phyloP scores from a whole-genome alignment of 192 early-diverging fungal genomes.

The Umbelopsis sp. region DNA sequence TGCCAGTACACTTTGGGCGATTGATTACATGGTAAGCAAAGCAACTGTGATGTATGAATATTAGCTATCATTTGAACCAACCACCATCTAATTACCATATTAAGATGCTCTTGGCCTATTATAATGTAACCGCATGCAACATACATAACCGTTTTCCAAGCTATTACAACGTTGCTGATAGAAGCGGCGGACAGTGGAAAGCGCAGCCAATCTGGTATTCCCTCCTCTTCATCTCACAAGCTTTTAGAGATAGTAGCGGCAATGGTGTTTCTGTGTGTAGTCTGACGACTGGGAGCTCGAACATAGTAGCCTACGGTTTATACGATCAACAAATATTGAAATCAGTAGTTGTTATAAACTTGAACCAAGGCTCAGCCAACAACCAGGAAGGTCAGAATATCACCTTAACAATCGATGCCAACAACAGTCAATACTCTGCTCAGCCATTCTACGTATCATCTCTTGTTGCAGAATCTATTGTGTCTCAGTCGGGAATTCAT shows the following conservation, averaged over 20 bases:
- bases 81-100: no score
- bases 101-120: neutral
- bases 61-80: neutral
- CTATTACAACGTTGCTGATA: neutral
- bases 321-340: neutral
- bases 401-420: neutral
- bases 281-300: neutral
- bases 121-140: slow-evolving; percentile 6
- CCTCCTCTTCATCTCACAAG: neutral
- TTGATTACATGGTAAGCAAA: slow-evolving; percentile 9
- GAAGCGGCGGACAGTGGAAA: neutral
- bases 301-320: neutral
- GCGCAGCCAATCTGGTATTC: neutral
- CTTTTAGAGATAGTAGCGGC: neutral
- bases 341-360: neutral
- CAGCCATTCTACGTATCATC: neutral
- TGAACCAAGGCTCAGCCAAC: neutral
- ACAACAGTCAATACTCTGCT: neutral
- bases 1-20: neutral
- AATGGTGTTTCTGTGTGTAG: neutral
- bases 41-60: neutral
- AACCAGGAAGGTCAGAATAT: neutral
- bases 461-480: neutral
- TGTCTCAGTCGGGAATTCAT: neutral
- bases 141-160: neutral